A percentile compares a stretch with the other conserved stretches of the same genome.
These are phyloP conservation scores for Ophiostoma australiae DNA, from an alignment of 2,329 filamentous ascomycete species.

Conservation along the genomic window DNA sequence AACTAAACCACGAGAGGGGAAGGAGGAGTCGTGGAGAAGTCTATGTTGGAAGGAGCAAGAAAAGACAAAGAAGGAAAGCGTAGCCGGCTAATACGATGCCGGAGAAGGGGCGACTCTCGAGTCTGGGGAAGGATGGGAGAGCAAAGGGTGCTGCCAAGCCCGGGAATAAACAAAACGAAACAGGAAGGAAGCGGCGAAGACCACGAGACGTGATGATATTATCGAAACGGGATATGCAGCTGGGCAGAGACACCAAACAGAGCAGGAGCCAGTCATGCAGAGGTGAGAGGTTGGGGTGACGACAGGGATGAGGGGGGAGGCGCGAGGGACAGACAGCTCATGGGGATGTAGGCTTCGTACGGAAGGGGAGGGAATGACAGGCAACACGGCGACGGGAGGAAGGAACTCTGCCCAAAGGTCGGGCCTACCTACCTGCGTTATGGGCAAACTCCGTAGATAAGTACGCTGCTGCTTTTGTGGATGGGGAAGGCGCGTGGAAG, in stretches of 20 bases:
- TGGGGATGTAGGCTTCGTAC: not conserved
- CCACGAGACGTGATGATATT: conserved; percentile 16
- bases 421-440: not conserved
- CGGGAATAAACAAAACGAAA: not conserved
- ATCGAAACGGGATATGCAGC: not conserved
- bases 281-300: conserved; percentile 3
- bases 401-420: not conserved
- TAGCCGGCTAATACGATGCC: not conserved
- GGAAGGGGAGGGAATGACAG: not conserved
- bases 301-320: conserved; percentile 13
- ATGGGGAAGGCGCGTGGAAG: not conserved
- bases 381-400: conserved; percentile 5
- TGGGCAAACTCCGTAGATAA: not conserved
- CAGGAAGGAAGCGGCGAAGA: conserved; percentile 10
- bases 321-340: not conserved
- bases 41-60: not conserved
- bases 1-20: not conserved
- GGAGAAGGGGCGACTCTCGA: not conserved
- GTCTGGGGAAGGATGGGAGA: not conserved
- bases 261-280: not conserved
- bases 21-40: not conserved
- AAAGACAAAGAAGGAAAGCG: not conserved
- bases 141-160: not conserved
- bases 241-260: not conserved
- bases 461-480: not conserved